phyloP scores from a whole-genome alignment of 345 rosid species.

The Brassica juncea region DNA sequence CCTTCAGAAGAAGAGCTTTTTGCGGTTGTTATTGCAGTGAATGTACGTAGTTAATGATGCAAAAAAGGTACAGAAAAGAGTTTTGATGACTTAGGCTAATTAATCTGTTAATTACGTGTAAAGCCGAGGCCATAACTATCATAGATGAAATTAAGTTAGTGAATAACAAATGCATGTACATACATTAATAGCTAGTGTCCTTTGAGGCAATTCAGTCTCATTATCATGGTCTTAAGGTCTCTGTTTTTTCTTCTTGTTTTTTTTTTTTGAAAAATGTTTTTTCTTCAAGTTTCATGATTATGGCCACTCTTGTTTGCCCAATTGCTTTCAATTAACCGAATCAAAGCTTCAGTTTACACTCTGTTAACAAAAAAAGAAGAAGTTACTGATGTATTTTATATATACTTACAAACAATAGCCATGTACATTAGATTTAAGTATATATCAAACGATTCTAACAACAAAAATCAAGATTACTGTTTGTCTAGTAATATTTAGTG shows the following conservation, averaged over 20 bases:
- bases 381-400: neutral
- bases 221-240: constrained; percentile 21
- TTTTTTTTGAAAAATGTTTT: no score
- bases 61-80: constrained; percentile 14
- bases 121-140: constrained; percentile 35
- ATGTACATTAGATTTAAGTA: neutral
- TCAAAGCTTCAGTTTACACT: neutral
- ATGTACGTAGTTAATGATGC: constrained; percentile 35
- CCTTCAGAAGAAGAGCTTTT: constrained; percentile 12
- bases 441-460: neutral
- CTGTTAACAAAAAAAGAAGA: neutral
- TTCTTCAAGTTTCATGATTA: constrained; percentile 26
- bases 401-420: neutral
- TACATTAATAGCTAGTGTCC: constrained; percentile 19
- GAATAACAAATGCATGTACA: constrained; percentile 31
- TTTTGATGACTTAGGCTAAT: constrained; percentile 7
- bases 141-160: constrained; percentile 9
- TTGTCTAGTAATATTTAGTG: neutral
- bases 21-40: constrained; percentile 21
- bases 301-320: constrained; percentile 22
- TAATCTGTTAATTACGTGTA: constrained; percentile 37
- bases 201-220: constrained; percentile 14
- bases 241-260: neutral
- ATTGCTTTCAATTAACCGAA: neutral
- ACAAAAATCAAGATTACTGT: neutral